Conservation (phyloP, 2,329 filamentous ascomycete species). For the Rhinocladiella mackenziei region DNA sequence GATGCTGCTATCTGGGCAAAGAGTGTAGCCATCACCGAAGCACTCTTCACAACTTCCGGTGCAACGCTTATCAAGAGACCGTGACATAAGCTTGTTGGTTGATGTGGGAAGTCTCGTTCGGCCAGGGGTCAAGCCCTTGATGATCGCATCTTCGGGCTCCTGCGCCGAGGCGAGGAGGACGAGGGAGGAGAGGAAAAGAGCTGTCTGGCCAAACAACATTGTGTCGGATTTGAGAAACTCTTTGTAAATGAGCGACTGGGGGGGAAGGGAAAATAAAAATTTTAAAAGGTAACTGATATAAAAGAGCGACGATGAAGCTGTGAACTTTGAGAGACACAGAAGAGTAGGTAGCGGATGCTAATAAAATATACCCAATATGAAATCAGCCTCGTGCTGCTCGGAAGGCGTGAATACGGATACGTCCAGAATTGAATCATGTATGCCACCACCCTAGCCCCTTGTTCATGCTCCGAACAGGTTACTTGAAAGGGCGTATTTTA, state of each 20-base stretch:
- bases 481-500: too few species aligned
- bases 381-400: slow-evolving; percentile 3
- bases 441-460: background rate
- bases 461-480: too few species aligned
- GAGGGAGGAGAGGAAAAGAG: slow-evolving; percentile 14
- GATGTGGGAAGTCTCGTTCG: slow-evolving; percentile 4
- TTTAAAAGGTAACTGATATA: background rate
- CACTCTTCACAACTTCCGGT: slow-evolving; percentile 23
- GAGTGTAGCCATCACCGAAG: slow-evolving; percentile 23
- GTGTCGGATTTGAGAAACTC: slow-evolving; percentile 3
- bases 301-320: too few species aligned
- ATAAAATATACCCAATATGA: too few species aligned
- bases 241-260: slow-evolving; percentile 8
- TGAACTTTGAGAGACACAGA: too few species aligned
- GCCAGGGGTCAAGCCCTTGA: slow-evolving; percentile 7
- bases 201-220: slow-evolving; percentile 18
- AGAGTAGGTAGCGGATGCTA: too few species aligned
- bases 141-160: slow-evolving; percentile 11
- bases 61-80: slow-evolving; percentile 21
- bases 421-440: background rate
- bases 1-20: slow-evolving; percentile 18
- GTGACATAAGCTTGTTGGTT: slow-evolving; percentile 13
- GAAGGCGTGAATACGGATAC: slow-evolving; percentile 14
- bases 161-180: slow-evolving; percentile 15
- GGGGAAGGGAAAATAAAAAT: slow-evolving; percentile 1